Percentiles rank a stretch among this genome's conserved stretches.
Evolutionary conservation across 495 filamentous ascomycete genomes (phyloP).

Genomic region (Xylaria intraflava): DNA sequence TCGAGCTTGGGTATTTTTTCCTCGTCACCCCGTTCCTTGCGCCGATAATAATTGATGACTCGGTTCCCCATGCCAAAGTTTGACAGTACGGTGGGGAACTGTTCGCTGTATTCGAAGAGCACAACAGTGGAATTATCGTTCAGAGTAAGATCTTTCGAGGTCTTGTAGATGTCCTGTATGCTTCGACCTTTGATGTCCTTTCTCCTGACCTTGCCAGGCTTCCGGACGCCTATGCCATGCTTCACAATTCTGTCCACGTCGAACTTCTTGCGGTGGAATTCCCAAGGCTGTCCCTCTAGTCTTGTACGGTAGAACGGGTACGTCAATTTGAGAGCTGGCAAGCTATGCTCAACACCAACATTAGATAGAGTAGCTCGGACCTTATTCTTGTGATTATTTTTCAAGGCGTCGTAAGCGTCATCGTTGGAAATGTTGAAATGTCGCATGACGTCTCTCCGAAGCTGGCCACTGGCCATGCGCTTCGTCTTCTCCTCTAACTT

Average conservation of each 20-base stretch:
- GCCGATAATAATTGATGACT: slow-evolving; percentile 92
- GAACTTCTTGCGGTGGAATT: slow-evolving; percentile 76
- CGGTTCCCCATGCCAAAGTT: slow-evolving; percentile 96
- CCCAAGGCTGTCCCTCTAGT: slow-evolving; percentile 72
- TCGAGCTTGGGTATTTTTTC: slow-evolving; percentile 42
- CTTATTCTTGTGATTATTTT: slow-evolving; percentile 94
- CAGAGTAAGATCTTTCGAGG: slow-evolving; percentile 68
- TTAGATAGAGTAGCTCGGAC: slow-evolving; percentile 84
- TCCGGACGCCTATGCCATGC: slow-evolving; percentile 50
- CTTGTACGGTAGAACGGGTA: slow-evolving; percentile 92
- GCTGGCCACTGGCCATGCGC: slow-evolving; percentile 47
- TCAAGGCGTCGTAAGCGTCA: slow-evolving; percentile 86
- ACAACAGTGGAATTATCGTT: slow-evolving; percentile 82
- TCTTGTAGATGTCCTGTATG: slow-evolving; percentile 64
- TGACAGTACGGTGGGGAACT: slow-evolving; percentile 82
- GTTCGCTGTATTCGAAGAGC: slow-evolving; percentile 92
- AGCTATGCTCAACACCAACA: slow-evolving; percentile 78
- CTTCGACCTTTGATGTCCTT: slow-evolving; percentile 74
- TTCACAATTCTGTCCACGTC: slow-evolving; percentile 50
- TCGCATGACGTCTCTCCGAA: slow-evolving; percentile 56
- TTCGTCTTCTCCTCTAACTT: slow-evolving; percentile 43
- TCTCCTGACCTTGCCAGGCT: slow-evolving; percentile 62
- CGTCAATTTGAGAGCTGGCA: slow-evolving; percentile 82
- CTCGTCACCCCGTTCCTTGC: slow-evolving; percentile 72
- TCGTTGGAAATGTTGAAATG: slow-evolving; percentile 96